Base-by-base conservation (phyloP, 2,329 filamentous ascomycete species). In the Tolypocladium pustulatum region DNA sequence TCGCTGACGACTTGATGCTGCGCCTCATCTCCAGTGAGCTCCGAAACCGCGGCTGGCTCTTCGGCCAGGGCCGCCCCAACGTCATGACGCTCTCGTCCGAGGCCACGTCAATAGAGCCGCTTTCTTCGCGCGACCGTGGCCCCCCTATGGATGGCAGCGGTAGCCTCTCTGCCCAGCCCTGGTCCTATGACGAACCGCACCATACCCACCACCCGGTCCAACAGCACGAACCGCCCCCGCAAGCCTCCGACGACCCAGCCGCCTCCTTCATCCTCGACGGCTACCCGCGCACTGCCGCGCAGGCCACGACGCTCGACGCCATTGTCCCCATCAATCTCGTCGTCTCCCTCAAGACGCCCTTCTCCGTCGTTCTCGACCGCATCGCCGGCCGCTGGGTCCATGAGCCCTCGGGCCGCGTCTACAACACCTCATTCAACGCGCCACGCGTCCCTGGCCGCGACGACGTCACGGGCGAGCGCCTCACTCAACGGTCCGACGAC, bases 241-340 rank as follows among this genome's bases (percentile, higher is more conserved):
- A 74, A 57, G 77, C 80, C 53, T 85, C 86, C 55, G 82, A 94
- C 49, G 81, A 88, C 62, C 89, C 91, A 0, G 78, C 84, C 0
- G 91, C 91, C 10, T 96, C 91, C 0, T 97, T 97, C 72, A 89
- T 99, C 63, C 87, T 99, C 57, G 94, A 99, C 71, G 94, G 94
- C 20, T 99, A 97, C 73, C 94, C 94, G 2, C 88, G 94, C 64
- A 99, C 90, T 8, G 88, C 89, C 0, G 70, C 78, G 3, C 94
- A 99, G 74, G 94, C 92, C 34, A 72, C 76, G 49, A 86, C 86
- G 59, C 82, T 97, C 54, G 91, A 96, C 70, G 76, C 78, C 53
- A 80, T 97, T 38, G 83, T 97, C 37, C 91, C 93, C n/a, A 92
- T 99, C 71, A 99, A 99, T 74, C 83, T 97, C 61, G 94, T 91